Evolutionary conservation across 202 grass and related monocot species (phyloP), one percentile per base, ranked within the genome.

Genomic region (Elaeis oleifera): DNA sequence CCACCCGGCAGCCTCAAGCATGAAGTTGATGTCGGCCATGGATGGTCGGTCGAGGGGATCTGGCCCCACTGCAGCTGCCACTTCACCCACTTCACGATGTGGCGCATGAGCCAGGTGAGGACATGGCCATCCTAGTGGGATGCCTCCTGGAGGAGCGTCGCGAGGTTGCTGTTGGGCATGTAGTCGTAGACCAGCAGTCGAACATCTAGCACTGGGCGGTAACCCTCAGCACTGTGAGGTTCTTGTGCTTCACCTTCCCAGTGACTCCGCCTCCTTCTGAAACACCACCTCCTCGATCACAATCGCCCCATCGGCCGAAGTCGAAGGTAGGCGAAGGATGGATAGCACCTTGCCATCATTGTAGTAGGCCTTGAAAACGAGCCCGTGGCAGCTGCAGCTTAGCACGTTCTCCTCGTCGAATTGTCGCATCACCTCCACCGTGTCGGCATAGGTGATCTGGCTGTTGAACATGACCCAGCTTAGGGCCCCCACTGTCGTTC

Each of bases 71-170:
- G 94, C 72, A 99, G 74, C 72, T 99, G 94, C 31, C 88, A 61
- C 82, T 94, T 99, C 65, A 99, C 94, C 94, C 94, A 99, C 77
- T 99, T 99, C 51, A 99, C 85, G 36, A 94, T 99, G 76, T 99
- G 88, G 51, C 88, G 87, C 94, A 99, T 99, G 4, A 88, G 94
- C 94, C 94, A 94, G 21, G 94, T 99, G 58, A 99, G 88, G 51
- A 99, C 90, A 52, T 99, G 94, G 7, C 88, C 94, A 49, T 99
- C 88, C 53, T 99, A 88, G 70, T 94, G 94, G 15, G 94, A 99
- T 4, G 94, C 94, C 68, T 99, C 94, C 23, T 99, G 94, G 20
- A 99, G 85, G 56, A 99, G 59, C 11, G 88, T 99, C 17, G 85
- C 85, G 0, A 99, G 94, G 69, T 99, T 99, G 69, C 94, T 88